phyloP scores from a whole-genome alignment of 352 stramenopile genomes.

The Phytophthora idaei region DNA sequence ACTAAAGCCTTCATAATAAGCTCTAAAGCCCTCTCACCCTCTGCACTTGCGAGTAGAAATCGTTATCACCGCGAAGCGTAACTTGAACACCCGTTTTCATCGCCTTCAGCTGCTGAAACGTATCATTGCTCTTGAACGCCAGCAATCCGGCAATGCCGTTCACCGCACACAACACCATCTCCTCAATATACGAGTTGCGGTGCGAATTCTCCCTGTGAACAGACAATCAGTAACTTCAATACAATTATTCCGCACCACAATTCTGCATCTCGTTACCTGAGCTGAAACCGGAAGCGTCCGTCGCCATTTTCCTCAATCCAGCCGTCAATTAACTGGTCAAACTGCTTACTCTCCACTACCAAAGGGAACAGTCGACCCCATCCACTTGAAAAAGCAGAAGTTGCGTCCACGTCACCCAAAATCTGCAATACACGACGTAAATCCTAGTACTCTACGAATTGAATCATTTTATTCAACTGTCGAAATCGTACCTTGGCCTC shows the following conservation, averaged over 20 bases:
- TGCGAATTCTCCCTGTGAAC: conserved; percentile 40
- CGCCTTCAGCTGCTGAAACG: conserved; percentile 31
- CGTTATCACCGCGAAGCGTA: conserved; percentile 94
- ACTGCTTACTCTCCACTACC: conserved; percentile 91
- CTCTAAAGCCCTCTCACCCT: conserved; percentile 33
- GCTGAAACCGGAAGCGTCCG: conserved; percentile 34
- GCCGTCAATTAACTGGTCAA: conserved; percentile 64
- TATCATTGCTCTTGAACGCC: conserved; percentile 20
- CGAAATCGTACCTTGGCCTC: conserved; percentile 14
- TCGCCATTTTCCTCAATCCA: conserved; percentile 31
- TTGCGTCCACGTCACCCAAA: not conserved
- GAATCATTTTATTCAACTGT: conserved; percentile 2
- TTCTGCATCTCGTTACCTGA: conserved; percentile 30
- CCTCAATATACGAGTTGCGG: conserved; percentile 92
- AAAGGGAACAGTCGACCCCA: conserved; percentile 40
- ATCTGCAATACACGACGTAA: conserved; percentile 12
- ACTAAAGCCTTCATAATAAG: not conserved
- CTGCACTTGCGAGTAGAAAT: conserved; percentile 96
- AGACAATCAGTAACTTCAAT: not conserved
- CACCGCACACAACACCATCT: conserved; percentile 79
- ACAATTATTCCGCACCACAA: not conserved
- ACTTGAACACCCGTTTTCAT: conserved; percentile 57
- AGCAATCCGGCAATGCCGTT: conserved; percentile 65
- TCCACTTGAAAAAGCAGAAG: not conserved
- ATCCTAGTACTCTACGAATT: not conserved